Base-by-base conservation (phyloP, 2,329 filamentous ascomycete species). In the Endocalyx cinctus region DNA sequence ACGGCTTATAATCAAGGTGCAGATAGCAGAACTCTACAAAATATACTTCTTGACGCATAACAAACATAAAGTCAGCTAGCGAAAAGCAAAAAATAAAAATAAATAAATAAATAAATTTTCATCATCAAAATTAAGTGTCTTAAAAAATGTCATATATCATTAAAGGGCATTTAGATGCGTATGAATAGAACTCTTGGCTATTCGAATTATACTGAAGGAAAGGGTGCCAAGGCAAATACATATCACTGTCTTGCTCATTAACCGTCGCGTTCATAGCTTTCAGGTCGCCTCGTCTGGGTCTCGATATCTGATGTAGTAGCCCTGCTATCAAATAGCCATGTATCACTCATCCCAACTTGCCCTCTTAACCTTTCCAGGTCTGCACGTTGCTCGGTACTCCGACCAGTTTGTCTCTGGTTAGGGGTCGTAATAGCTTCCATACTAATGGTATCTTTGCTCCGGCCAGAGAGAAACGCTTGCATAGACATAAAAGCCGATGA, bases 301-400 rank as follows among this genome's bases (percentile, higher is more conserved):
- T 23, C 20, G 20, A 23, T 23, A 23, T 23, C n/a, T n/a, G 20
- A 8, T 17, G 23, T 22, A n/a, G 29, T 37, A 6, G 31, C 18
- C 20, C 27, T 22, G 23, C 31, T 37, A 13, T 37, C 11, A 20
- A 40, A 27, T n/a, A 37, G 20, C 37, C 37, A 35, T 5, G 33
- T 35, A 8, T 39, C 37, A 15, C 33, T 35, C 29, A 32, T 29
- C 14, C 16, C 31, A 17, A 27, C 13, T 10, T 28, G 20, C 19
- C 25, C 31, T 12, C 4, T 18, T 14, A 27, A 18, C 11, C 14
- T 16, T 15, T 15, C 19, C 31, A 6, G 23, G 8, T n/a, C 28
- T 26, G 13, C 12, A 12, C 11, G 13, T 14, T 18, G 7, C 27
- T 25, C 31, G 8, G 13, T 27, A n/a, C 5, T 5, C 22, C 31